phyloP scores from a whole-genome alignment of 140 eudicot species.

The Senecio squalidus region DNA sequence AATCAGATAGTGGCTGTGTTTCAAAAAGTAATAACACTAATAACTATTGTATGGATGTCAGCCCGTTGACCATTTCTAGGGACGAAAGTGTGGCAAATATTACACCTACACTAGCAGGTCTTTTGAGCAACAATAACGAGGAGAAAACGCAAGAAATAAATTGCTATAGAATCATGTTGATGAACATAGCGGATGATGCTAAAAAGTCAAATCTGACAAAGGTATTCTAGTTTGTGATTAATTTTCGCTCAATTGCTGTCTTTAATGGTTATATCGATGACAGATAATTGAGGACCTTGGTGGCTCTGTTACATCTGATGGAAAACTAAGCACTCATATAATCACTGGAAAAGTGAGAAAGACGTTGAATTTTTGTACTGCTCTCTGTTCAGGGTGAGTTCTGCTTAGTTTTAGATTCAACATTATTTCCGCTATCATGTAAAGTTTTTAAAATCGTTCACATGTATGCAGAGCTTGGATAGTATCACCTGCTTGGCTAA shows the following conservation, averaged over 20 bases:
- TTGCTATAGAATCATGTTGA: conserved; percentile 54
- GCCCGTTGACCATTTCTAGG: conserved; percentile 19
- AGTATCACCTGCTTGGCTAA: conserved; percentile 78
- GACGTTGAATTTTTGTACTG: conserved; percentile 84
- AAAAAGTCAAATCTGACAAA: conserved; percentile 63
- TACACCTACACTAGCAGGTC: conserved; percentile 22
- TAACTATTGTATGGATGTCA: conserved; percentile 21
- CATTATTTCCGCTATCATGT: not conserved
- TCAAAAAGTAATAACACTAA: conserved; percentile 29
- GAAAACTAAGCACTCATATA: conserved; percentile 69
- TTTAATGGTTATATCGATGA: conserved; percentile 6
- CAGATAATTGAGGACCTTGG: conserved; percentile 83
- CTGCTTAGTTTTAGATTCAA: not conserved
- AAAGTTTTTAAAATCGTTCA: not conserved
- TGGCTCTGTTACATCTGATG: conserved; percentile 69
- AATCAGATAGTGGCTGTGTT: conserved; percentile 31
- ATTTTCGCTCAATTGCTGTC: not conserved
- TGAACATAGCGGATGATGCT: conserved; percentile 81
- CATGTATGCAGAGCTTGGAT: conserved; percentile 69
- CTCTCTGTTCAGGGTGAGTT: conserved; percentile 93
- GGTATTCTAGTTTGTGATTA: conserved; percentile 30
- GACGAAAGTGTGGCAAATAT: conserved; percentile 10
- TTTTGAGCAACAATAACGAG: conserved; percentile 9
- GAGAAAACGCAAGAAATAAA: conserved; percentile 17
- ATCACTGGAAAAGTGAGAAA: conserved; percentile 82